phyloP scores from a whole-genome alignment of 768 basidiomycete genomes.

The Gloeostereum incarnatum region DNA sequence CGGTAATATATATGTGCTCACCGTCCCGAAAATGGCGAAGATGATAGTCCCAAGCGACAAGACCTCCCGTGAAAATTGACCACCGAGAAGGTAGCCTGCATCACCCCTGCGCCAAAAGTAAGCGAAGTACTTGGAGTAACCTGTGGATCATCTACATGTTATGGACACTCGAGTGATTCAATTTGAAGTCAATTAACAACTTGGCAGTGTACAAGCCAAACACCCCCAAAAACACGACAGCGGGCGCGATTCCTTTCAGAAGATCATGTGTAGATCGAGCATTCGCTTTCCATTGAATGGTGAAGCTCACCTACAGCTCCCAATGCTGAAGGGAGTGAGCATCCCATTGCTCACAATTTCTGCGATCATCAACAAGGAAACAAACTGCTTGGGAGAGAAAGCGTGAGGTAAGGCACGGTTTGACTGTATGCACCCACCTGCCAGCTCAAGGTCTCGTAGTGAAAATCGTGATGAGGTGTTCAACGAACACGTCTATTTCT shows the following conservation, averaged over 20 bases:
- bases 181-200: slow-evolving; percentile 45
- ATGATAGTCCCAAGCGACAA: slow-evolving; percentile 35
- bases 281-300: not conserved
- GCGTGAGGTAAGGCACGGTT: not conserved
- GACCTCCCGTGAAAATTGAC: slow-evolving; percentile 35
- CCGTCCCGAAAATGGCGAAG: slow-evolving; percentile 39
- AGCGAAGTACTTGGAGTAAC: not conserved
- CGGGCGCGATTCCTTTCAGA: slow-evolving; percentile 36
- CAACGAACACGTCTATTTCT: slow-evolving; percentile 35
- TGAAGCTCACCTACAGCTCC: slow-evolving; percentile 35
- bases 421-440: slow-evolving; percentile 20
- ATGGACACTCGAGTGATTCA: slow-evolving; percentile 45
- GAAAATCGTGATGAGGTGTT: slow-evolving; percentile 35
- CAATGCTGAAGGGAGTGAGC: slow-evolving; percentile 40
- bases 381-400: slow-evolving; percentile 22
- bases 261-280: not conserved
- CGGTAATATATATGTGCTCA: slow-evolving; percentile 16
- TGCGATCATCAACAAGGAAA: slow-evolving; percentile 43
- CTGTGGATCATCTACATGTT: slow-evolving; percentile 31
- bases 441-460: slow-evolving; percentile 45
- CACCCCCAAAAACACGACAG: slow-evolving; percentile 40
- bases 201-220: slow-evolving; percentile 45
- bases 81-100: slow-evolving; percentile 39
- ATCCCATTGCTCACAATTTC: slow-evolving; percentile 51
- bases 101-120: slow-evolving; percentile 26